A percentile compares a stretch with the other conserved stretches of the same genome.
phyloP scores from a whole-genome alignment of 202 grass and related monocot genomes.

The Zizania palustris region DNA sequence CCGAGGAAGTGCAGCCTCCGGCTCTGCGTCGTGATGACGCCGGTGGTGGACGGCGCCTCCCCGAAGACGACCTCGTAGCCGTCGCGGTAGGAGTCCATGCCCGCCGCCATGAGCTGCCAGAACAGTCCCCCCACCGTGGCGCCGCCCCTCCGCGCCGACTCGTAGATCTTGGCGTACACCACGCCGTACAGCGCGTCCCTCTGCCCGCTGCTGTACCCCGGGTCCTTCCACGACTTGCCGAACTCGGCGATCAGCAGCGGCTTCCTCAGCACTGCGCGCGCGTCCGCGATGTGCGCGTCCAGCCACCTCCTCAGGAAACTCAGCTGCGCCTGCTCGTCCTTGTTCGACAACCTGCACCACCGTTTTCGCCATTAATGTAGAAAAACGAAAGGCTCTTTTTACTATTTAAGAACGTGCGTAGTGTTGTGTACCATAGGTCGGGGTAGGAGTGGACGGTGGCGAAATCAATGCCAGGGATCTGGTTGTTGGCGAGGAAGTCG shows the following conservation, averaged over 20 bases:
- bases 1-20: slow-evolving; percentile 56
- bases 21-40: slow-evolving; percentile 66
- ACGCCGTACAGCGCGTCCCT: slow-evolving; percentile 65
- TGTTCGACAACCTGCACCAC: slow-evolving; percentile 47
- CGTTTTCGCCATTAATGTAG: neutral
- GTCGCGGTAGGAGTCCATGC: slow-evolving; percentile 88
- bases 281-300: slow-evolving; percentile 73
- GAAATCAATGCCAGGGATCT: slow-evolving; percentile 69
- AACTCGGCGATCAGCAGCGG: slow-evolving; percentile 91
- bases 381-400: too few relatives aligned
- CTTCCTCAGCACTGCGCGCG: slow-evolving; percentile 54
- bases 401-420: too few relatives aligned
- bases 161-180: slow-evolving; percentile 77
- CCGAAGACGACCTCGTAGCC: slow-evolving; percentile 85
- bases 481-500: slow-evolving; percentile 94
- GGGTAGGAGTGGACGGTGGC: slow-evolving; percentile 94
- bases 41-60: slow-evolving; percentile 59
- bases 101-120: slow-evolving; percentile 81
- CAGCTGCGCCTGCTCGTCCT: slow-evolving; percentile 57
- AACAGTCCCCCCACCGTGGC: slow-evolving; percentile 68
- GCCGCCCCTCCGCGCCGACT: slow-evolving; percentile 60
- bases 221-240: slow-evolving; percentile 73
- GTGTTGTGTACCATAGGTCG: slow-evolving; percentile 78
- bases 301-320: slow-evolving; percentile 74
- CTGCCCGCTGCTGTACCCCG: slow-evolving; percentile 53